Evolutionary conservation across 2,329 filamentous ascomycete genomes (phyloP).

Genomic region (Epichloe brachyelytri): DNA sequence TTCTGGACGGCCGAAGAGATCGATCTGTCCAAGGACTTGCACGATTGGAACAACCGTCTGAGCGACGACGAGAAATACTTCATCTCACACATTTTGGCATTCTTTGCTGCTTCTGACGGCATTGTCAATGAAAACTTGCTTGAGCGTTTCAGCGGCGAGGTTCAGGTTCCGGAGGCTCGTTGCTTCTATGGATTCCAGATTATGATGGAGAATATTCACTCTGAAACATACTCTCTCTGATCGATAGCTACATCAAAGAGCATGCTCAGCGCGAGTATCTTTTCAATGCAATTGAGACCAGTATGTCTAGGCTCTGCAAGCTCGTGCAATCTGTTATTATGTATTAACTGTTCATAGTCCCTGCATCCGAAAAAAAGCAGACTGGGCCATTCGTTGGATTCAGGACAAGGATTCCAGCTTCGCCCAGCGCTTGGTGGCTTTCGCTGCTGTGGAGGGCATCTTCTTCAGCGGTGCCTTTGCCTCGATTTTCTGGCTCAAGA

Average conservation of each 20-base stretch:
- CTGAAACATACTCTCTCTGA: conserved; percentile 97
- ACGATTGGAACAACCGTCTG: conserved; percentile 97
- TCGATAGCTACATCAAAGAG: conserved; percentile 99
- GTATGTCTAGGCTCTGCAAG: conserved; percentile 35
- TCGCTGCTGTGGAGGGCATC: conserved; percentile 96
- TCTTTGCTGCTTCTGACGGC: conserved; percentile 97
- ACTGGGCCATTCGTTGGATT: conserved; percentile 96
- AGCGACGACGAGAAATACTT: conserved; percentile 98
- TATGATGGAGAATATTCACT: conserved; percentile 99
- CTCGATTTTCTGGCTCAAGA: conserved; percentile 99
- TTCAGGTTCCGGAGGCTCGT: conserved; percentile 92
- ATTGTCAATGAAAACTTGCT: conserved; percentile 99
- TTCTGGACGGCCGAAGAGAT: conserved; percentile 99
- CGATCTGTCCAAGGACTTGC: conserved; percentile 94
- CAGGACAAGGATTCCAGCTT: conserved; percentile 87
- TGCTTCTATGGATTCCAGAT: conserved; percentile 99
- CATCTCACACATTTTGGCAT: conserved; percentile 94
- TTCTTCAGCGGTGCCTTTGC: conserved; percentile 99
- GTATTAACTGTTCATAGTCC: conserved; percentile 41
- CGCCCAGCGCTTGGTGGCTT: conserved; percentile 87
- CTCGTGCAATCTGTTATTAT: conserved; percentile 2
- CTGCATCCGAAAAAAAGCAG: conserved; percentile 95
- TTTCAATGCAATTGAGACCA: conserved; percentile 98
- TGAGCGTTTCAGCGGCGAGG: conserved; percentile 92
- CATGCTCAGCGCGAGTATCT: conserved; percentile 85